Base-by-base conservation (phyloP, 805 yeast genomes). In the Lipomyces yamadae region DNA sequence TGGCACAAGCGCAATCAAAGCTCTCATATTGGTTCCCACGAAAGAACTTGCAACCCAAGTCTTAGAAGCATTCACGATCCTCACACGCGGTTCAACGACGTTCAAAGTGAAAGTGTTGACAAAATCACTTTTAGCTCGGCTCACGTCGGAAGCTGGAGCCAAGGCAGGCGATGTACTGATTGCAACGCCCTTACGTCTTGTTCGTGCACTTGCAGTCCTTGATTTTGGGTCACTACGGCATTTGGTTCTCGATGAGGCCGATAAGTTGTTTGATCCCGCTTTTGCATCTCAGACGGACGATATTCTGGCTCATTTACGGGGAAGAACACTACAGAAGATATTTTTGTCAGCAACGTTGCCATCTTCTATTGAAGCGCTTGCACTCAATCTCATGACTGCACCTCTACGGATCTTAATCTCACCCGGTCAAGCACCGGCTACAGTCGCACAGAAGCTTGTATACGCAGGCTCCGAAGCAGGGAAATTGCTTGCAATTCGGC, bases 291-390 rank as follows among this genome's bases (percentile, higher is more conserved):
- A 95, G 80, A 90, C 97, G 0, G 99, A 95, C 77, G 88, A 86
- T 62, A 88, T 95, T 66, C 79, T 95, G 67, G 81, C 88, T 3
- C 42, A 56, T 10, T 55, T 67, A n/a, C 80, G 84, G 37, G 86
- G 91, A 75, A 73, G 79, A 11, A 70, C 81, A 62, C 75, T 90
- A 39, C 83, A 88, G 61, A 91, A 88, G 78, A 86, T 95, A 10
- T 88, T 96, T 80, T 94, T 90, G 76, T 91, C 97, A 8, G 99
- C 99, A 7, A 95, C 99, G 0, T 89, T 95, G 66, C 97, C 98
- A 0, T 90, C 97, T 1, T 87, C 89, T 63, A 96, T 94, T 30
- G 99, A 94, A 79, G 93, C 90, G 73, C 82, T 92, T 73, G 97
- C 97, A 2, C 83, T 86, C 48, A 82, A 89, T 34, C 90, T 95